Evolutionary conservation across 1,139 yeast genomes (phyloP).

Genomic region (Hyphopichia khmerensis): DNA sequence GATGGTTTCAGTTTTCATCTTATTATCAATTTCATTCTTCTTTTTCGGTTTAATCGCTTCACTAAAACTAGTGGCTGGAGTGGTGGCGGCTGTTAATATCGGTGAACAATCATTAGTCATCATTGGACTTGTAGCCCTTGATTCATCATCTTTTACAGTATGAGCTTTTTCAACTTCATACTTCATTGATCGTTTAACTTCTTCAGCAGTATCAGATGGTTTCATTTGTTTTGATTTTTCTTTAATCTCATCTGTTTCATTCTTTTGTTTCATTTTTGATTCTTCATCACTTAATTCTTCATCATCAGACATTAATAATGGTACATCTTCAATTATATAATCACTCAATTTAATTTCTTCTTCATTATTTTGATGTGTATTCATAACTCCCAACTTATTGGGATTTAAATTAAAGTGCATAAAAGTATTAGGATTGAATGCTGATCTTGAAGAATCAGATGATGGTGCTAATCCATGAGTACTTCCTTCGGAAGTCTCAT

Average conservation of each 20-base stretch:
- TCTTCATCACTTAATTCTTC: constrained; percentile 30
- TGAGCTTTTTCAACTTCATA: not conserved
- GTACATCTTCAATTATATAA: constrained; percentile 20
- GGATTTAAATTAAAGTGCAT: constrained; percentile 3
- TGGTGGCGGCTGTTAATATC: constrained; percentile 1
- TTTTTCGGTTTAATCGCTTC: not conserved
- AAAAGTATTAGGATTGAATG: constrained; percentile 5
- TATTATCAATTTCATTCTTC: too few species aligned
- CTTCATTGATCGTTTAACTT: constrained; percentile 16
- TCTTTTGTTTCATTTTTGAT: not conserved
- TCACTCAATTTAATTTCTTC: constrained; percentile 4
- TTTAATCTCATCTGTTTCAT: not conserved
- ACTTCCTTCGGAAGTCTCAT: not conserved
- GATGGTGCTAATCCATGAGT: not conserved
- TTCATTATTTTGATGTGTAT: not conserved
- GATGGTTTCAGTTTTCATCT: too few species aligned
- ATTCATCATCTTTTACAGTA: not conserved
- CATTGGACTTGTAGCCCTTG: not conserved
- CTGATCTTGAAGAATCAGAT: constrained; percentile 1
- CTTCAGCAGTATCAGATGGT: constrained; percentile 13
- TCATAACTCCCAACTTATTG: not conserved
- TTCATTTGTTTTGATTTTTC: not conserved
- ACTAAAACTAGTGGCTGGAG: not conserved
- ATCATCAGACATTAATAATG: constrained; percentile 29
- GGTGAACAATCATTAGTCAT: not conserved